Base-by-base conservation (phyloP, 345 rosid genomes). In the Acer yangbiense region DNA sequence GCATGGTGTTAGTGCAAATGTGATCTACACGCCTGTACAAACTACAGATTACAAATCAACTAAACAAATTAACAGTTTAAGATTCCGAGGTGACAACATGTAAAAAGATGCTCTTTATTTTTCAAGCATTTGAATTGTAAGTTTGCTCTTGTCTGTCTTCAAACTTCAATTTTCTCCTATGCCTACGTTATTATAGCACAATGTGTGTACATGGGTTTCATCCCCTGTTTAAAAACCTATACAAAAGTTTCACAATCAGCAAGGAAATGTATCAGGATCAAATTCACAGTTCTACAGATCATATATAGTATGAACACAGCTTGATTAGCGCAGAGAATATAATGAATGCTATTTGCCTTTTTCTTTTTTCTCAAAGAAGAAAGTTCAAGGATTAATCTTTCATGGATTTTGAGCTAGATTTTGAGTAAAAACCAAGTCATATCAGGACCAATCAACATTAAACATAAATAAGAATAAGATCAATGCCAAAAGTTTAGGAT, bases 101-200 rank as follows among this genome's bases (percentile, higher is more conserved):
- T 72, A 48, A 41, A 64, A 60, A 35, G 12, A 7, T 43, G 13
- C 35, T 21, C 35, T 9, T 58, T 12, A 60, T 7, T 18, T 7
- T 11, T 46, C 21, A 41, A 7, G 21, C 41, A 73, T 55, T 35
- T 60, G 55, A 41, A 39, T 41, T 57, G 11, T 43, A 41, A 17
- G 27, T 13, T 54, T 17, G 39, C 3, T 46, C 50, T 43, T 8
- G 46, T 23, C 55, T 16, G 54, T 20, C 57, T 23, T 62, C 76
- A 61, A 61, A 43, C 57, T 21, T 46, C 74, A 58, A 20, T 43
- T 72, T 72, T 72, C 66, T 58, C 32, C 32, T 60, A 7, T 23
- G 48, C 9, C 68, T 14, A 18, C 20, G 35, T 25, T 60, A 39
- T 46, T 12, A 39, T 4, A 35, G 39, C 4, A 17, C 20, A 2